Percentiles rank a stretch among this genome's conserved stretches.
phyloP scores from a whole-genome alignment of 306 rosid genomes.

The Cucumis hystrix region DNA sequence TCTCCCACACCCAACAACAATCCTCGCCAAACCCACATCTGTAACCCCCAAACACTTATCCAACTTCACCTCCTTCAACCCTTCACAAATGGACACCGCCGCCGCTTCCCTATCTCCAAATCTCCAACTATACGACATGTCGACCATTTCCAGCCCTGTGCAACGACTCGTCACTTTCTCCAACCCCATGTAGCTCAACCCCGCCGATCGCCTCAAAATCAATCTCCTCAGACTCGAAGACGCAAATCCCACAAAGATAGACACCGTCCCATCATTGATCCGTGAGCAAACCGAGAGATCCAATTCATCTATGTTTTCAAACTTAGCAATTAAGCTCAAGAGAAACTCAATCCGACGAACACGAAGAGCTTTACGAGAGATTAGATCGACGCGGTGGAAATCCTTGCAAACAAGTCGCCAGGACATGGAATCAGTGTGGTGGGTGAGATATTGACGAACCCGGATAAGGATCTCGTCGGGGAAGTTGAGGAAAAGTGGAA shows the following conservation, averaged over 20 bases:
- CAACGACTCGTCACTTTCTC: conserved; percentile 29
- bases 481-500: not conserved
- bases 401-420: conserved; percentile 50
- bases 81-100: conserved; percentile 26
- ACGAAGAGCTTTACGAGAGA: conserved; percentile 20
- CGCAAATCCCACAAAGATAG: conserved; percentile 19
- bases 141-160: conserved; percentile 30
- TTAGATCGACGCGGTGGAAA: conserved; percentile 28
- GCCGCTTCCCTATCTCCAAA: conserved; percentile 53
- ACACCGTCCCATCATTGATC: conserved; percentile 25
- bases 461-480: conserved; percentile 37
- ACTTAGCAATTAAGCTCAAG: conserved; percentile 16
- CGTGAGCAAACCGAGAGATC: conserved; percentile 48
- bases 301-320: conserved; percentile 20
- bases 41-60: conserved; percentile 45
- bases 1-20: conserved; percentile 31
- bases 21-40: conserved; percentile 51
- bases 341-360: conserved; percentile 44
- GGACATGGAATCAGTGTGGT: conserved; percentile 25
- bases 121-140: conserved; percentile 38
- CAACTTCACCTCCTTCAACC: conserved; percentile 39
- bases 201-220: conserved; percentile 37
- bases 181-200: conserved; percentile 35
- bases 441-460: conserved; percentile 12
- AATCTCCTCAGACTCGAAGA: conserved; percentile 20